Conservation (phyloP, 352 stramenopile species). For the Pilasporangium apinafurcum region DNA sequence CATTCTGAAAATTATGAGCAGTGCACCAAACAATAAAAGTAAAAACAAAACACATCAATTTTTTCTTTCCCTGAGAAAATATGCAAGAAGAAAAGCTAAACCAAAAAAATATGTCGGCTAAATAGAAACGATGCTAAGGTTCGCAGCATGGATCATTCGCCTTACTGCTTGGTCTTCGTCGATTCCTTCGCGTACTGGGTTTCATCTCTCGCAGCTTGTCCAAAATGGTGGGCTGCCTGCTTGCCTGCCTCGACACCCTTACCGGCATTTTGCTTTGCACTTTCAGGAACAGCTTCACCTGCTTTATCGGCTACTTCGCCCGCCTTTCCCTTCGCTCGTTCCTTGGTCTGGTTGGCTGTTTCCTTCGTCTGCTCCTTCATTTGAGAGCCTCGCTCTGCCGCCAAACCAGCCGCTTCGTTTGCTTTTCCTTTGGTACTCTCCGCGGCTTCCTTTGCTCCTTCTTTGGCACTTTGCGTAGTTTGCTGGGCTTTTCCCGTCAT, state of each 20-base stretch:
- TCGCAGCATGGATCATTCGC: no score
- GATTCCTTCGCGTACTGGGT: slow-evolving; percentile 1
- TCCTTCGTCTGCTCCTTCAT: slow-evolving; percentile 7
- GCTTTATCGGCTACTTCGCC: slow-evolving; percentile 3
- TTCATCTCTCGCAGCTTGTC: no score
- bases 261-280: slow-evolving; percentile 7
- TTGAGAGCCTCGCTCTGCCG: no score
- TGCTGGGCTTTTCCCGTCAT: slow-evolving; percentile 12
- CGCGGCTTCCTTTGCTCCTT: slow-evolving; percentile 11
- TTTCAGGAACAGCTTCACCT: not conserved
- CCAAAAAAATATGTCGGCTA: no score
- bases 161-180: slow-evolving; percentile 13
- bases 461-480: slow-evolving; percentile 2
- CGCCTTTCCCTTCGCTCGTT: slow-evolving; percentile 11
- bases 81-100: no score
- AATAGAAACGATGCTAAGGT: no score
- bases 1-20: no score
- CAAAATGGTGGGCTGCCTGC: slow-evolving; percentile 4
- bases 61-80: not conserved
- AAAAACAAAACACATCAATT: not conserved
- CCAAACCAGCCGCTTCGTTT: no score
- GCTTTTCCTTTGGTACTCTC: no score
- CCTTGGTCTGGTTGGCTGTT: slow-evolving; percentile 9
- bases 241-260: slow-evolving; percentile 6
- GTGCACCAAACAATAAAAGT: not conserved